Evolutionary conservation across 2,329 filamentous ascomycete species (phyloP).

Genomic region (Pseudopithomyces maydicus): DNA sequence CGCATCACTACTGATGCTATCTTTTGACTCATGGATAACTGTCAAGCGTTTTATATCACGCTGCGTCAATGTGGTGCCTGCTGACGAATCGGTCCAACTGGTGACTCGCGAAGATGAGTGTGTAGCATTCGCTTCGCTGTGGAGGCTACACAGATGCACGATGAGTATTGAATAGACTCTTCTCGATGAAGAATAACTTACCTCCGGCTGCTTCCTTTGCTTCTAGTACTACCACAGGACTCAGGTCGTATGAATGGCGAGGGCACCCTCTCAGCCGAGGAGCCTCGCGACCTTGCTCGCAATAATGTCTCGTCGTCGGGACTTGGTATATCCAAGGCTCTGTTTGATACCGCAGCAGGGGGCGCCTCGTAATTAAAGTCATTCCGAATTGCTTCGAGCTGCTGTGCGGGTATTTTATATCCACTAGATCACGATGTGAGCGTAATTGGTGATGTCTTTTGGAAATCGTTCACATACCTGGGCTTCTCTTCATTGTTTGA

Average conservation of each 20-base stretch:
- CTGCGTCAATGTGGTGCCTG: conserved; percentile 59
- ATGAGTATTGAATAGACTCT: not conserved
- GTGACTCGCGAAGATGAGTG: conserved; percentile 65
- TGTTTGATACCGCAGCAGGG: conserved; percentile 21
- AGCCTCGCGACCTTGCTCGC: conserved; percentile 34
- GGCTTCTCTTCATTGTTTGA: conserved; percentile 24
- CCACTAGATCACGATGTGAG: not conserved
- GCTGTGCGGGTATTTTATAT: conserved; percentile 56
- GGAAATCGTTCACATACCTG: not conserved
- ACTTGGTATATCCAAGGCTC: conserved; percentile 41
- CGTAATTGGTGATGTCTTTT: not conserved
- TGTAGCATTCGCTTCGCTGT: conserved; percentile 52
- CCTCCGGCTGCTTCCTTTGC: conserved; percentile 25
- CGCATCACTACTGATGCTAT: conserved; percentile 38
- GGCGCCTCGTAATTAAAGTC: conserved; percentile 37
- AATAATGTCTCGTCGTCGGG: conserved; percentile 54
- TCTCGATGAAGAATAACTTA: not conserved
- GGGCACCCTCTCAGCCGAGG: conserved; percentile 23
- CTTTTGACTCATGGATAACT: conserved; percentile 63
- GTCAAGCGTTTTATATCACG: conserved; percentile 64
- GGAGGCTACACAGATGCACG: conserved; percentile 19
- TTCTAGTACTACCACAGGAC: conserved; percentile 30
- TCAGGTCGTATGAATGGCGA: conserved; percentile 18
- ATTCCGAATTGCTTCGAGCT: conserved; percentile 54
- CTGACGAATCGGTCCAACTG: conserved; percentile 72